phyloP scores from a whole-genome alignment of 192 early-diverging fungal species.

The Funneliformis geosporum region DNA sequence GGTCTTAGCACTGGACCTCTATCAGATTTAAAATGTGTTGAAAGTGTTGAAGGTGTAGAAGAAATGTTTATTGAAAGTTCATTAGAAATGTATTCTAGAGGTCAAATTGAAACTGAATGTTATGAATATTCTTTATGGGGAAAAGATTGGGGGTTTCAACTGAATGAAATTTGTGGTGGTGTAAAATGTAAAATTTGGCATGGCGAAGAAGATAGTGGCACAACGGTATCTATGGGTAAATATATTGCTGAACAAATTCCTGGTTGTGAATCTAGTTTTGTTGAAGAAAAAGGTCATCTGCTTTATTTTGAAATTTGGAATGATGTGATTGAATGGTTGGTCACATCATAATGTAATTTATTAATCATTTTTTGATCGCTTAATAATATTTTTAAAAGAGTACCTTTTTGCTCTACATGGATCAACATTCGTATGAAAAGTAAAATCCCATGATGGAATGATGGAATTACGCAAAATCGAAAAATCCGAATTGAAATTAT shows the following conservation, averaged over 20 bases:
- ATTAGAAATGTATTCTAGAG: slow-evolving; percentile 29
- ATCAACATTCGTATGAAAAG: too few species aligned
- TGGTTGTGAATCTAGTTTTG: slow-evolving; percentile 22
- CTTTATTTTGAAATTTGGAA: slow-evolving; percentile 34
- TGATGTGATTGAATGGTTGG: slow-evolving; percentile 30
- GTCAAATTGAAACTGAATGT: slow-evolving; percentile 27
- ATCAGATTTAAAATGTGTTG: slow-evolving; percentile 9
- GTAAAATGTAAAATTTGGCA: slow-evolving; percentile 32
- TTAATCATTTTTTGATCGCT: too few species aligned
- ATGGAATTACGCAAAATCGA: too few species aligned
- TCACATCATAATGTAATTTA: neutral
- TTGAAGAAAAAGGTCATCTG: slow-evolving; percentile 23
- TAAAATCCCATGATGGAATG: too few species aligned
- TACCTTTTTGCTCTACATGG: too few species aligned
- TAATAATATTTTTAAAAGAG: too few species aligned
- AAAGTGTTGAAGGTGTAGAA: slow-evolving; percentile 11
- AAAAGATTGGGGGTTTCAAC: slow-evolving; percentile 31
- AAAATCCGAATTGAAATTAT: too few species aligned
- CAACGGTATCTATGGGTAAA: slow-evolving; percentile 24
- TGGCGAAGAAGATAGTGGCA: slow-evolving; percentile 25
- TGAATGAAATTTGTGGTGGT: slow-evolving; percentile 21
- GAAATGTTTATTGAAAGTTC: slow-evolving; percentile 21
- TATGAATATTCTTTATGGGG: slow-evolving; percentile 31
- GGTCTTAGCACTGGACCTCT: neutral
- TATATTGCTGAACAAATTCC: slow-evolving; percentile 31